phyloP scores from a whole-genome alignment of 306 rosid genomes.

The Acmispon strigosus region DNA sequence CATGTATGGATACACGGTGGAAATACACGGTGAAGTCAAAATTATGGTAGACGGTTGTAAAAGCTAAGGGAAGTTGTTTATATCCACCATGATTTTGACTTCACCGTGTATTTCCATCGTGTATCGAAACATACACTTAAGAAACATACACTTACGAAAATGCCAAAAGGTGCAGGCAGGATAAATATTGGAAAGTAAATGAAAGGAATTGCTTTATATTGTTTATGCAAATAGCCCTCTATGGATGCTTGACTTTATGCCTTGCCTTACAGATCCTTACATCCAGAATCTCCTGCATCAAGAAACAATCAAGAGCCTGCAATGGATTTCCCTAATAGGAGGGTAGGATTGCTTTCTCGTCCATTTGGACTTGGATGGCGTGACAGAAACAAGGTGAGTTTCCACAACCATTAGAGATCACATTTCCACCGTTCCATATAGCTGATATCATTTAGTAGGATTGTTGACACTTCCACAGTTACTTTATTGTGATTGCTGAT shows the following conservation, averaged over 20 bases:
- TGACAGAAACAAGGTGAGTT: slow-evolving; percentile 81
- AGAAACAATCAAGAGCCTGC: slow-evolving; percentile 56
- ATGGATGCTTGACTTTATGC: neutral
- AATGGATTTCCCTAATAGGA: slow-evolving; percentile 57
- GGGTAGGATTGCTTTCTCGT: slow-evolving; percentile 76
- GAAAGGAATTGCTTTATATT: neutral
- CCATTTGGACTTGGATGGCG: slow-evolving; percentile 98
- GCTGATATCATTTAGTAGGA: too few species aligned
- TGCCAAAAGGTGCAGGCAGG: neutral
- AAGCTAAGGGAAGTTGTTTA: too few species aligned
- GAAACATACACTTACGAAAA: too few species aligned
- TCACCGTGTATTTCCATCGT: too few species aligned
- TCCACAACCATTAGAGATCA: neutral
- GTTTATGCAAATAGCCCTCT: neutral
- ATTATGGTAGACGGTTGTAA: too few species aligned
- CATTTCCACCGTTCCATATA: neutral
- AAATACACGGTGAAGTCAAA: too few species aligned
- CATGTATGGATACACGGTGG: too few species aligned
- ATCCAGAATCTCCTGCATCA: slow-evolving; percentile 39
- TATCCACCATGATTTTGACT: too few species aligned
- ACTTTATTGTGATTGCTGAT: slow-evolving; percentile 1
- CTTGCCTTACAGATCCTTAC: slow-evolving; percentile 53
- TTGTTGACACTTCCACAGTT: neutral
- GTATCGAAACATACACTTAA: too few species aligned
- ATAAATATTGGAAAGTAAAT: neutral